phyloP scores from a whole-genome alignment of 2,329 filamentous ascomycete species.

The Colletotrichum lentis region DNA sequence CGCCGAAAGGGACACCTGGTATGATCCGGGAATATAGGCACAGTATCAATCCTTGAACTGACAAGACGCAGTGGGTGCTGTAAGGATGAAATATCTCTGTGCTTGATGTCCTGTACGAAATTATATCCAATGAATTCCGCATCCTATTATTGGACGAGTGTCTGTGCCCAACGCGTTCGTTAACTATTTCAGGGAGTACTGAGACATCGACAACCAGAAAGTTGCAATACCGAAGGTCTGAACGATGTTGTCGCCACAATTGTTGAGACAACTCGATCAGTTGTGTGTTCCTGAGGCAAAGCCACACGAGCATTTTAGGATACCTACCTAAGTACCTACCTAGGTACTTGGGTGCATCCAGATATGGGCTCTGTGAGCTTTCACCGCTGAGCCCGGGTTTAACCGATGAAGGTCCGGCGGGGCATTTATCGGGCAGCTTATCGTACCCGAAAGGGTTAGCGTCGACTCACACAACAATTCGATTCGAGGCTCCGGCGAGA shows the following conservation, averaged over 20 bases:
- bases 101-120: background rate
- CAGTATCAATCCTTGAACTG: too few species aligned
- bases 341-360: too few species aligned
- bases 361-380: background rate
- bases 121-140: too few species aligned
- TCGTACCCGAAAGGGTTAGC: slow-evolving; percentile 49
- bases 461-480: slow-evolving; percentile 53
- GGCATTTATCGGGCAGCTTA: slow-evolving; percentile 50
- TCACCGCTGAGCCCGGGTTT: slow-evolving; percentile 46
- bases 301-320: background rate
- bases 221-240: too few species aligned
- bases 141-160: background rate
- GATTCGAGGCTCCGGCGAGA: slow-evolving; percentile 50
- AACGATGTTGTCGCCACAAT: background rate
- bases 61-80: too few species aligned
- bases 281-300: background rate
- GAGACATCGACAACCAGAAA: background rate
- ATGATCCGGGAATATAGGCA: too few species aligned
- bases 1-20: too few species aligned
- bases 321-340: background rate
- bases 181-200: background rate
- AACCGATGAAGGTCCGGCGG: slow-evolving; percentile 23
- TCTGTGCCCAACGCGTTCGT: background rate
- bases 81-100: too few species aligned
- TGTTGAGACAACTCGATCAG: background rate